Conservation (phyloP, 768 basidiomycete genomes). For the Mycena albidolilacea region DNA sequence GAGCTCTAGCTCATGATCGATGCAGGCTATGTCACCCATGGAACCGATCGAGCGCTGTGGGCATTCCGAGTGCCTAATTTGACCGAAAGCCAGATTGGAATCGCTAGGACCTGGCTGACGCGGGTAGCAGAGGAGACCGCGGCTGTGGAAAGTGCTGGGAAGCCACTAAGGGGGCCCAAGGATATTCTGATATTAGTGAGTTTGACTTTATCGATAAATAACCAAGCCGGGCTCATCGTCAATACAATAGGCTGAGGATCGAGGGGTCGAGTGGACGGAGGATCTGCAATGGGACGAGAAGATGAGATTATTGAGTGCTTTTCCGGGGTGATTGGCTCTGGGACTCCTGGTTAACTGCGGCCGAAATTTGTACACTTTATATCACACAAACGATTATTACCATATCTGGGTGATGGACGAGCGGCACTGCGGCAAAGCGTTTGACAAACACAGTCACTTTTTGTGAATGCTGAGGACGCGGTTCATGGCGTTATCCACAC, state of each 20-base stretch:
- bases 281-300: slow-evolving; percentile 70
- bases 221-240: not conserved
- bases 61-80: slow-evolving; percentile 69
- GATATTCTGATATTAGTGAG: slow-evolving; percentile 56
- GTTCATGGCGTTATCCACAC: slow-evolving; percentile 46
- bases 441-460: slow-evolving; percentile 17
- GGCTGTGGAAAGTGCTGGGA: slow-evolving; percentile 54
- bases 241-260: slow-evolving; percentile 55
- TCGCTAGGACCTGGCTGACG: slow-evolving; percentile 72
- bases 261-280: slow-evolving; percentile 66
- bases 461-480: slow-evolving; percentile 33
- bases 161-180: slow-evolving; percentile 49
- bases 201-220: not conserved
- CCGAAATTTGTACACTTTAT: not conserved
- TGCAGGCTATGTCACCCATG: slow-evolving; percentile 81
- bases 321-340: slow-evolving; percentile 36
- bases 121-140: slow-evolving; percentile 62
- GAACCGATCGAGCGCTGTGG: slow-evolving; percentile 75
- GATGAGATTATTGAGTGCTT: slow-evolving; percentile 52
- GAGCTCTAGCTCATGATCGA: not conserved
- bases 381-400: slow-evolving; percentile 3
- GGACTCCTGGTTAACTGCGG: not conserved
- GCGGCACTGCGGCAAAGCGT: not conserved
- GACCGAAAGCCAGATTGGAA: slow-evolving; percentile 56
- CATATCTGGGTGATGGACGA: slow-evolving; percentile 19